Conservation (phyloP, 352 stramenopile species). For the Globisporangium splendens region DNA sequence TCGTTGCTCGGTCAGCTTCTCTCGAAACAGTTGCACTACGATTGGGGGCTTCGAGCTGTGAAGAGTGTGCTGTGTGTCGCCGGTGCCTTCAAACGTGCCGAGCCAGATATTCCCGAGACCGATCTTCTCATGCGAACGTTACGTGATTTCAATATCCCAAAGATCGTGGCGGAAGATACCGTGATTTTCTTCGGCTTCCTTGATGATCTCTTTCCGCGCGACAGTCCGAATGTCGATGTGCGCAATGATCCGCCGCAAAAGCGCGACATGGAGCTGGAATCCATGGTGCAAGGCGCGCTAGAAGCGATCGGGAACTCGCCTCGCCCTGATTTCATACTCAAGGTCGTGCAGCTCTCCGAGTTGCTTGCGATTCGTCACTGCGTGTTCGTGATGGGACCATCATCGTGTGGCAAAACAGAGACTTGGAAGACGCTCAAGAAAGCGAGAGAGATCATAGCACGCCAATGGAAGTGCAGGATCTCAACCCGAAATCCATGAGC, state of each 20-base stretch:
- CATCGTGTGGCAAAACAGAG: constrained; percentile 93
- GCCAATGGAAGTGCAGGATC: constrained; percentile 88
- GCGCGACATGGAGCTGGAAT: constrained; percentile 91
- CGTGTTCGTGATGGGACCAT: constrained; percentile 95
- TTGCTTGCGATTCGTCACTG: constrained; percentile 94
- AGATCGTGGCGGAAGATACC: constrained; percentile 94
- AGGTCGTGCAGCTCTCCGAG: constrained; percentile 95
- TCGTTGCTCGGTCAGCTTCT: constrained; percentile 91
- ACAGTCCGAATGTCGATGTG: constrained; percentile 81
- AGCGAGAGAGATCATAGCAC: constrained; percentile 85
- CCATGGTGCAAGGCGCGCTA: constrained; percentile 78
- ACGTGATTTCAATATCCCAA: constrained; percentile 96
- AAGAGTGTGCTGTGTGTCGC: constrained; percentile 95
- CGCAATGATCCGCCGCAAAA: constrained; percentile 91
- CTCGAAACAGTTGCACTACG: constrained; percentile 95
- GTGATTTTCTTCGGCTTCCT: constrained; percentile 95
- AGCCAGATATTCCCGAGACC: constrained; percentile 91
- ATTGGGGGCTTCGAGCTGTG: constrained; percentile 93
- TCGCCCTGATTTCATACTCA: constrained; percentile 87
- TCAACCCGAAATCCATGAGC: constrained; percentile 96
- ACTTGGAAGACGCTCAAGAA: constrained; percentile 93
- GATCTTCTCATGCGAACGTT: constrained; percentile 95
- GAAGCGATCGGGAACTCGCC: constrained; percentile 82
- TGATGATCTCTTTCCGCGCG: constrained; percentile 92
- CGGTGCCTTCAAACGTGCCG: constrained; percentile 92